Conservation (phyloP, 2,329 filamentous ascomycete genomes). For the Diatrype stigma region DNA sequence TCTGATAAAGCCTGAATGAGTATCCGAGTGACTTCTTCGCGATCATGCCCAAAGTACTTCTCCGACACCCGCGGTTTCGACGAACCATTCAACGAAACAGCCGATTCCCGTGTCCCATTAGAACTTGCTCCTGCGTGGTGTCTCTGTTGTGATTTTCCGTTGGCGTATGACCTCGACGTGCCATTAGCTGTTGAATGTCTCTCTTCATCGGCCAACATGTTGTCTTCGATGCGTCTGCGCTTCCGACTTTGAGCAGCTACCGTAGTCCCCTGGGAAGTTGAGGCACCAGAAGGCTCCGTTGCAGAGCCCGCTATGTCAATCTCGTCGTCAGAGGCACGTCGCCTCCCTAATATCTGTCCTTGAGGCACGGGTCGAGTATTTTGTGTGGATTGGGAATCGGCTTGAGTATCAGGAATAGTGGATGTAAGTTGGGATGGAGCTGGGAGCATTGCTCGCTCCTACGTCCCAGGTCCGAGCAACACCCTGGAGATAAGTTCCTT, state of each 20-base stretch:
- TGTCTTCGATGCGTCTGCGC: conserved; percentile 52
- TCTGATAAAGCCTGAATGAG: conserved; percentile 88
- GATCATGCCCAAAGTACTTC: conserved; percentile 76
- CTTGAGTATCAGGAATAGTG: conserved; percentile 15
- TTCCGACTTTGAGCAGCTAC: conserved; percentile 42
- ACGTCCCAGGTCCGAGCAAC: no score
- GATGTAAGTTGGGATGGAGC: conserved; percentile 11
- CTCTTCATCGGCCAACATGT: conserved; percentile 61
- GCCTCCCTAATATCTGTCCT: conserved; percentile 49
- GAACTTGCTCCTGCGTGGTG: conserved; percentile 30
- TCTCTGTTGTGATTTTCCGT: conserved; percentile 51
- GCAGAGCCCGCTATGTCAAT: conserved; percentile 16
- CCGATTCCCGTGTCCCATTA: conserved; percentile 46
- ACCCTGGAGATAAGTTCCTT: no score
- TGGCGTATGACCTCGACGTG: conserved; percentile 47
- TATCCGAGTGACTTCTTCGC: conserved; percentile 89
- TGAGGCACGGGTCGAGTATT: conserved; percentile 9
- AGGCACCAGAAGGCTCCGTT: conserved; percentile 18
- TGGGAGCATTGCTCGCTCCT: conserved; percentile 22
- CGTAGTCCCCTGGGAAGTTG: conserved; percentile 14
- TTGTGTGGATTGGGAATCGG: conserved; percentile 5
- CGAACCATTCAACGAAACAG: conserved; percentile 52
- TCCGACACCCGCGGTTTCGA: conserved; percentile 29
- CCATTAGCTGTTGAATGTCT: conserved; percentile 48
- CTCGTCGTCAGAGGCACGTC: conserved; percentile 41